A percentile compares a stretch with the other conserved stretches of the same genome.
These are phyloP conservation scores for Hyaloraphidium curvatum DNA, from an alignment of 192 early-diverging fungal genomes.

Conservation along the genomic window DNA sequence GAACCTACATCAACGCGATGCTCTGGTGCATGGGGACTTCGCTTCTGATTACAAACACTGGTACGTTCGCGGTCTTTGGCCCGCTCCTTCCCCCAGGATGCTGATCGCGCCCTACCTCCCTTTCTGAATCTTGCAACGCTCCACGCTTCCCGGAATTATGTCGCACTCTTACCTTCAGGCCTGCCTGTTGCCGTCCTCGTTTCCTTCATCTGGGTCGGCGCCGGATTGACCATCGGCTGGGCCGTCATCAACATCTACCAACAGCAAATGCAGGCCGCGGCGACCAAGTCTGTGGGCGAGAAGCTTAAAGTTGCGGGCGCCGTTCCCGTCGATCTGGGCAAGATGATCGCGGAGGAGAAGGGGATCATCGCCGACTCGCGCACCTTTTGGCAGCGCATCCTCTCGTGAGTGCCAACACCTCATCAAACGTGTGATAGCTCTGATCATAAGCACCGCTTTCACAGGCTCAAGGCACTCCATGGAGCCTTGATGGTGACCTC, in stretches of 20 bases:
- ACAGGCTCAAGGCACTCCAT: constrained; percentile 19
- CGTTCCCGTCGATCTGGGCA: neutral
- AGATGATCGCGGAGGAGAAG: neutral
- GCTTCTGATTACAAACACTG: constrained; percentile 20
- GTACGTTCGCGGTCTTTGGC: too few species aligned
- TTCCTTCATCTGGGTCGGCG: constrained; percentile 15
- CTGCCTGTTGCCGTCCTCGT: constrained; percentile 16
- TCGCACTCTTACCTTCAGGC: constrained; percentile 3
- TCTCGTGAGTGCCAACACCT: neutral
- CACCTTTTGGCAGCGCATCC: neutral
- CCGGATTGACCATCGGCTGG: constrained; percentile 17
- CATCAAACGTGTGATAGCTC: constrained; percentile 7
- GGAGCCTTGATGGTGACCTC: constrained; percentile 12
- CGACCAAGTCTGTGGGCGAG: neutral
- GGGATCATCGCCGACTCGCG: neutral
- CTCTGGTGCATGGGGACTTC: constrained; percentile 14
- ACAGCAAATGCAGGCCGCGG: constrained; percentile 5
- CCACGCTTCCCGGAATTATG: too few species aligned
- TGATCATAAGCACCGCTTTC: too few species aligned
- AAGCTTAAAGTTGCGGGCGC: neutral
- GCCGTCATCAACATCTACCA: constrained; percentile 17
- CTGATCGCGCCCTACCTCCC: too few species aligned
- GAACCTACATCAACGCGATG: constrained; percentile 18
- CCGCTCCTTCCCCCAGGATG: too few species aligned
- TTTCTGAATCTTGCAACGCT: too few species aligned